Conservation (phyloP, 192 early-diverging fungal species). For the Chytriomyces sp. region DNA sequence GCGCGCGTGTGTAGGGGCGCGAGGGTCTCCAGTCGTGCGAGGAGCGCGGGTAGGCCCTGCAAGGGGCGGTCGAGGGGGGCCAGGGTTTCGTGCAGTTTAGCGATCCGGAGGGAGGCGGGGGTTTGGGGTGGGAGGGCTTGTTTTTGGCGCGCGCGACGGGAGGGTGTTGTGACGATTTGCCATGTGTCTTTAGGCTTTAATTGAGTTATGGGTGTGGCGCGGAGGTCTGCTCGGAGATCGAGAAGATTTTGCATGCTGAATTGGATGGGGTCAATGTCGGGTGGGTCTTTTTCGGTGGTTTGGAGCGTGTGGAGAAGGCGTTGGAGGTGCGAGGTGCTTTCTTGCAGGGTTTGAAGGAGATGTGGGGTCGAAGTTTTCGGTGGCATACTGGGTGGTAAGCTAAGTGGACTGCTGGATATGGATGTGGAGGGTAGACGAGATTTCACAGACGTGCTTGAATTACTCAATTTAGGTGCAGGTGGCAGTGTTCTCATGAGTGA, state of each 20-base stretch:
- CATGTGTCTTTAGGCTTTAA: background rate
- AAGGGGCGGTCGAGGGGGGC: background rate
- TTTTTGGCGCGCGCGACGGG: background rate
- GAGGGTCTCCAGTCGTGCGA: background rate
- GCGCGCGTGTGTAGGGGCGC: background rate
- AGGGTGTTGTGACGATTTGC: background rate
- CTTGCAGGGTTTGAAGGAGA: background rate
- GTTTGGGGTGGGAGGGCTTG: background rate
- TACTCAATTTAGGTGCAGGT: background rate
- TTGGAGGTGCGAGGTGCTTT: background rate
- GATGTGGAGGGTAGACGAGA: background rate
- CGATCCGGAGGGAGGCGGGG: background rate
- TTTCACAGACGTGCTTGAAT: background rate
- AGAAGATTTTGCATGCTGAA: background rate
- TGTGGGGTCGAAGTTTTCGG: background rate
- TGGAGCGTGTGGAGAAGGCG: background rate
- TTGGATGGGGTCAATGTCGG: background rate
- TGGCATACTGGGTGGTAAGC: background rate
- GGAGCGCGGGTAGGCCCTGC: background rate
- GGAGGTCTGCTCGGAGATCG: background rate
- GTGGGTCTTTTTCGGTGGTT: background rate
- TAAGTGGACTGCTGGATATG: background rate
- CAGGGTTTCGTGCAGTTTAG: background rate
- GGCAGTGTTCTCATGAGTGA: no score
- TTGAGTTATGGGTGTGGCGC: background rate